Evolutionary conservation across 2,329 filamentous ascomycete genomes (phyloP).

Genomic region (Ceratocystiopsis brevicomis): DNA sequence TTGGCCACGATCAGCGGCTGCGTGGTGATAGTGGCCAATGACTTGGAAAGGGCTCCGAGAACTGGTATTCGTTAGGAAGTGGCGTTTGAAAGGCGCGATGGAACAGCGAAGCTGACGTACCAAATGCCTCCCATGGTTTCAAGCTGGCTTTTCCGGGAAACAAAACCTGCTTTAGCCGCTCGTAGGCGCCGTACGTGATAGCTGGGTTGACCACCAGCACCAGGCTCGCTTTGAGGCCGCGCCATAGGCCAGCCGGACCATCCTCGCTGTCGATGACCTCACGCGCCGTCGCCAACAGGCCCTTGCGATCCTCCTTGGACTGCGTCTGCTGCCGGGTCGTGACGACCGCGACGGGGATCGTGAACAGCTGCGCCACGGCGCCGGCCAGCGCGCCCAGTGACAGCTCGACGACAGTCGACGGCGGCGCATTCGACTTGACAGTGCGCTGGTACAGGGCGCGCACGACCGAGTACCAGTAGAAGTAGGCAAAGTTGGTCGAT

Average conservation of each 20-base stretch:
- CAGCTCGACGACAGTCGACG: slow-evolving; percentile 67
- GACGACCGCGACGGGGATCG: slow-evolving; percentile 86
- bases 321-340: slow-evolving; percentile 95
- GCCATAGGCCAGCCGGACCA: slow-evolving; percentile 76
- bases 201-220: slow-evolving; percentile 91
- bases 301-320: slow-evolving; percentile 63
- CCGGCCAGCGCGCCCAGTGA: slow-evolving; percentile 72
- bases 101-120: slow-evolving; percentile 34
- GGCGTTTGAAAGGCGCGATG: too few relatives aligned
- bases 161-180: slow-evolving; percentile 59
- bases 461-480: slow-evolving; percentile 94
- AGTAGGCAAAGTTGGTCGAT: slow-evolving; percentile 97
- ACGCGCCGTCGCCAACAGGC: slow-evolving; percentile 66
- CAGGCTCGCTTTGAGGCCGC: slow-evolving; percentile 85
- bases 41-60: slow-evolving; percentile 82
- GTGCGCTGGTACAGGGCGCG: slow-evolving; percentile 58
- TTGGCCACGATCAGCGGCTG: slow-evolving; percentile 96
- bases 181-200: slow-evolving; percentile 94
- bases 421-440: slow-evolving; percentile 30
- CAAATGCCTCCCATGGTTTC: slow-evolving; percentile 72
- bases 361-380: slow-evolving; percentile 84
- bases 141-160: slow-evolving; percentile 62
- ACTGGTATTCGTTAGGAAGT: slow-evolving; percentile 28
- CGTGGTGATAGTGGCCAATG: slow-evolving; percentile 74
- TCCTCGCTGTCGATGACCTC: slow-evolving; percentile 86